phyloP scores from a whole-genome alignment of 139 green algal genomes.

The Coelastrella sp. region DNA sequence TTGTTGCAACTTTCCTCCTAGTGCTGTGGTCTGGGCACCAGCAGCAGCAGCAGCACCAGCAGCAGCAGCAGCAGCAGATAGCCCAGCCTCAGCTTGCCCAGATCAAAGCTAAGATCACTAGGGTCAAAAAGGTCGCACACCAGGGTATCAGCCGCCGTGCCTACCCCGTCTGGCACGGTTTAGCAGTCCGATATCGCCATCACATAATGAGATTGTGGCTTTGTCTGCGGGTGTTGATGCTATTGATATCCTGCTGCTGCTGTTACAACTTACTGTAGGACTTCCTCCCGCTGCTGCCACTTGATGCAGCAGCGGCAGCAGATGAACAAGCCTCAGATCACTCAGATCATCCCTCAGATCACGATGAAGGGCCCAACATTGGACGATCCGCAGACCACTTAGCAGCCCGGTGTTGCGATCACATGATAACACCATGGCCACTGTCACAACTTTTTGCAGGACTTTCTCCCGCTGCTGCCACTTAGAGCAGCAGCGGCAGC shows the following conservation, averaged over 20 bases:
- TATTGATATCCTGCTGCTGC: neutral
- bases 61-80: neutral
- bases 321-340: no score
- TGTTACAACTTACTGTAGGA: neutral
- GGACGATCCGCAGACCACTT: neutral
- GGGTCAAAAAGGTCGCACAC: neutral
- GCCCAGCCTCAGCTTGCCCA: no score
- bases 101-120: no score
- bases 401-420: no score
- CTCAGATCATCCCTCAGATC: neutral
- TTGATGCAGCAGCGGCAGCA: constrained; percentile 11
- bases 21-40: neutral
- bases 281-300: constrained; percentile 18
- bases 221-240: constrained; percentile 58
- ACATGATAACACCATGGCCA: no score
- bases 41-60: neutral
- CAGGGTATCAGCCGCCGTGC: constrained; percentile 47
- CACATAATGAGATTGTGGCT: no score
- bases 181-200: no score
- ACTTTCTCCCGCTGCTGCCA: constrained; percentile 31
- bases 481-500: constrained; percentile 7
- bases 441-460: neutral
- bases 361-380: neutral
- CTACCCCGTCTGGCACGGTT: neutral
- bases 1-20: neutral